Conservation (phyloP, 2,329 filamentous ascomycete species). For the Colletotrichum sp. region DNA sequence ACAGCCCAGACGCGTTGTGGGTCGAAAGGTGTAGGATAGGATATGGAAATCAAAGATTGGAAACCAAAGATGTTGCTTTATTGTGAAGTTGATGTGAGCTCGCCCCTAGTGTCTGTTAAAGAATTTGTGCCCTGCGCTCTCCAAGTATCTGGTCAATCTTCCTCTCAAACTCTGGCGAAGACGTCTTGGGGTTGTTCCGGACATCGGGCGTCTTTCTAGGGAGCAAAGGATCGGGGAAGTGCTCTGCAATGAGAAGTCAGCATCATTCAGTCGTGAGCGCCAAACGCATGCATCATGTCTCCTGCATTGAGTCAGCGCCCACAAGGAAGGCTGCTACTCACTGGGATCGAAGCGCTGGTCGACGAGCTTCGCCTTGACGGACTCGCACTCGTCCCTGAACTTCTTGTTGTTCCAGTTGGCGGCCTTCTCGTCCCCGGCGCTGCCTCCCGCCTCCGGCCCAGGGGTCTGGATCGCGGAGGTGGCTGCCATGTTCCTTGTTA, state of each 20-base stretch:
- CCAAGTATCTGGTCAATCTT: slow-evolving; percentile 40
- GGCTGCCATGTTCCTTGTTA: neutral
- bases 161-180: slow-evolving; percentile 46
- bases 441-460: slow-evolving; percentile 9
- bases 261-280: neutral
- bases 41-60: neutral
- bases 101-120: neutral
- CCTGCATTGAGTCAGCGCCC: neutral
- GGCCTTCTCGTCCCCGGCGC: slow-evolving; percentile 28
- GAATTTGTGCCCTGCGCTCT: neutral
- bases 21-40: neutral
- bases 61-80: neutral
- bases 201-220: slow-evolving; percentile 37
- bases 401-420: slow-evolving; percentile 36
- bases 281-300: neutral
- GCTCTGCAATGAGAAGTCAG: slow-evolving; percentile 26
- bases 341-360: slow-evolving; percentile 53
- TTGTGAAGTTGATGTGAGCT: neutral
- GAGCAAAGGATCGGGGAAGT: slow-evolving; percentile 53
- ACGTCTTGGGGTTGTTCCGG: slow-evolving; percentile 38
- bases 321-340: neutral
- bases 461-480: slow-evolving; percentile 12
- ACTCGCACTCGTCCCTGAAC: slow-evolving; percentile 48
- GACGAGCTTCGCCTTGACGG: slow-evolving; percentile 38
- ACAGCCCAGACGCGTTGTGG: neutral